Conservation (phyloP, 2,329 filamentous ascomycete genomes). For the Aureobasidium sp. region DNA sequence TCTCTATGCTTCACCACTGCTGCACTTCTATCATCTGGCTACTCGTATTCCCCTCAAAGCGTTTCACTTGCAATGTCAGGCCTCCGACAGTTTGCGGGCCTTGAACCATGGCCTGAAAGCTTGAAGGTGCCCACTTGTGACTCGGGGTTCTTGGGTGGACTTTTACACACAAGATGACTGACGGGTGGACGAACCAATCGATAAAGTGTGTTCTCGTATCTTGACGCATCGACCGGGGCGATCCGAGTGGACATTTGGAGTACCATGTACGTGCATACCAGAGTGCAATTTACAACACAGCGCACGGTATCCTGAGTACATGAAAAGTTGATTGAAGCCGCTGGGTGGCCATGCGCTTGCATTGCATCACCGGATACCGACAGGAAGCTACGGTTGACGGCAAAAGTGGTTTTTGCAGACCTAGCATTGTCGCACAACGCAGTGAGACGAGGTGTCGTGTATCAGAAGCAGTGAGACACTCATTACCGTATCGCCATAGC, state of each 20-base stretch:
- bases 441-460: constrained; percentile 8
- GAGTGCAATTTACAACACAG: neutral
- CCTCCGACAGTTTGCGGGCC: neutral
- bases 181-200: neutral
- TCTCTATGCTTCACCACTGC: neutral
- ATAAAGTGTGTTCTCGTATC: neutral
- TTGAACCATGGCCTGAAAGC: neutral
- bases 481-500: neutral
- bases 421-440: neutral
- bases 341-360: neutral
- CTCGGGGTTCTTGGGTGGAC: neutral
- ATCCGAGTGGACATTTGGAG: neutral
- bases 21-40: neutral
- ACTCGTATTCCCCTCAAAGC: neutral
- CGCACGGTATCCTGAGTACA: neutral
- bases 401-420: neutral
- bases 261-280: constrained; percentile 1
- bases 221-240: constrained; percentile 1
- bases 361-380: constrained; percentile 8
- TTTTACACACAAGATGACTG: neutral
- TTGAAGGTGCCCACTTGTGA: neutral
- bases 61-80: neutral
- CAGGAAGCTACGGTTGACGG: neutral
- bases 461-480: constrained; percentile 5
- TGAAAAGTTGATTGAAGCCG: neutral